Conservation (phyloP, 495 filamentous ascomycete genomes). For the Chaetomium cochliodes region DNA sequence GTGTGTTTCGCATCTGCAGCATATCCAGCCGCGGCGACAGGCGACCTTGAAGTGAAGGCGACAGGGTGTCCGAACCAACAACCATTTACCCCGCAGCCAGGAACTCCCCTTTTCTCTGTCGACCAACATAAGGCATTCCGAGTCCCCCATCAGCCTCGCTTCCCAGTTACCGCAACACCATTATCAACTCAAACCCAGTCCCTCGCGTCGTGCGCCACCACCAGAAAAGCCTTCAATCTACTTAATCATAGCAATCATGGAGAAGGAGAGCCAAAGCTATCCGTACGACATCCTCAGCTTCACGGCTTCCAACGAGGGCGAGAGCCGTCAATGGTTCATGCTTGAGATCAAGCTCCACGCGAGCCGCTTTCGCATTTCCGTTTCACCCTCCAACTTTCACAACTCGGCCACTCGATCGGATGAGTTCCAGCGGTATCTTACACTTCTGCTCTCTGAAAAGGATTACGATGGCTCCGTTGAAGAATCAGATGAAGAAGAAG, state of each 20-base stretch:
- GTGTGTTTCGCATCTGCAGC: no score
- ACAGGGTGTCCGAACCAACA: no score
- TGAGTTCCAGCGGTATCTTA: conserved; percentile 8
- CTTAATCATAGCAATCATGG: neutral
- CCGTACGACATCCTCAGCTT: neutral
- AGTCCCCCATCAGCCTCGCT: no score
- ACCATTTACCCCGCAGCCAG: no score
- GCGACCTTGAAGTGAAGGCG: no score
- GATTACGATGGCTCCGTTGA: neutral
- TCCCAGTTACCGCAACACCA: no score
- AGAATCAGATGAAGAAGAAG: neutral
- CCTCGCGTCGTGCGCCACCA: no score
- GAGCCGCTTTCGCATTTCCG: neutral
- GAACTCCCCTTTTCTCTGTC: no score
- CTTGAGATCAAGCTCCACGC: conserved; percentile 4
- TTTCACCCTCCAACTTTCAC: neutral
- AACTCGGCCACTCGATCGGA: conserved; percentile 3
- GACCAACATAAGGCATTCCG: no score
- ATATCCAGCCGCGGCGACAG: no score
- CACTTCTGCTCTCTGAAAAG: neutral
- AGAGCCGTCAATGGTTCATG: neutral
- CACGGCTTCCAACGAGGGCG: conserved; percentile 9
- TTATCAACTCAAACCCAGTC: no score
- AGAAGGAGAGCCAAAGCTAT: neutral
- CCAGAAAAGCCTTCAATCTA: no score